These are phyloP conservation scores for Leersia perrieri DNA, from an alignment of 176 grass and related monocot species.

Conservation along the genomic window DNA sequence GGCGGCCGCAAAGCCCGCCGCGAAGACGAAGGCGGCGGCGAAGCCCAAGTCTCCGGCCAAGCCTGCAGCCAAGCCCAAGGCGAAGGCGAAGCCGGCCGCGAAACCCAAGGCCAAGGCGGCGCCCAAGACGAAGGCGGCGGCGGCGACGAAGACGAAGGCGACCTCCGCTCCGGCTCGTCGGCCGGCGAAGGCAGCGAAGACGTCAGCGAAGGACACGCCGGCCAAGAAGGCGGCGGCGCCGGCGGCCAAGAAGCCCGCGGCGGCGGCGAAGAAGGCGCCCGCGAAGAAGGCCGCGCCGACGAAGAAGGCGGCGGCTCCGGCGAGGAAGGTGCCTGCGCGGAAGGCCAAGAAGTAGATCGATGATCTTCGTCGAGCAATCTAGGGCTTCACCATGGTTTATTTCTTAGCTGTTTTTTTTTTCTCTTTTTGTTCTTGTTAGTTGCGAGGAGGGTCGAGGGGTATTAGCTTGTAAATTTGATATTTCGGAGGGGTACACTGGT, in stretches of 20 bases:
- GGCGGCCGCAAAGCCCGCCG: conserved; percentile 3
- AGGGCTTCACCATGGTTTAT: neutral
- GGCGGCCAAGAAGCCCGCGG: conserved; percentile 35
- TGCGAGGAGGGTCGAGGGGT: neutral
- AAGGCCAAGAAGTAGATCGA: conserved; percentile 88
- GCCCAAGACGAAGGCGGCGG: neutral
- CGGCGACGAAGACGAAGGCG: conserved; percentile 42
- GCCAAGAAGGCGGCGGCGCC: conserved; percentile 33
- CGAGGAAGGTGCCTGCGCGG: conserved; percentile 47
- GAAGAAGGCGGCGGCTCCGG: conserved; percentile 29
- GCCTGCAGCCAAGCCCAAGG: neutral
- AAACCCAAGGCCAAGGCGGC: conserved; percentile 26
- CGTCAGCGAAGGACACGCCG: conserved; percentile 38
- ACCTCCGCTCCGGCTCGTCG: neutral
- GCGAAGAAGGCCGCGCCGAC: conserved; percentile 30
- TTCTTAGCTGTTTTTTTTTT: neutral
- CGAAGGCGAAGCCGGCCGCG: conserved; percentile 26
- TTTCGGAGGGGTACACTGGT: conserved; percentile 7
- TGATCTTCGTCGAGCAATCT: neutral
- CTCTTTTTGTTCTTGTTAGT: neutral
- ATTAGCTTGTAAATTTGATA: conserved; percentile 59
- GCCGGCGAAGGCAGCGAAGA: conserved; percentile 49
- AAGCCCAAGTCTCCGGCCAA: conserved; percentile 28
- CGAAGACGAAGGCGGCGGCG: neutral
- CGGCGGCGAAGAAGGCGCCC: neutral